These are phyloP conservation scores for Taphrina flavorubra DNA, from an alignment of 1,139 yeast species.

Conservation along the genomic window DNA sequence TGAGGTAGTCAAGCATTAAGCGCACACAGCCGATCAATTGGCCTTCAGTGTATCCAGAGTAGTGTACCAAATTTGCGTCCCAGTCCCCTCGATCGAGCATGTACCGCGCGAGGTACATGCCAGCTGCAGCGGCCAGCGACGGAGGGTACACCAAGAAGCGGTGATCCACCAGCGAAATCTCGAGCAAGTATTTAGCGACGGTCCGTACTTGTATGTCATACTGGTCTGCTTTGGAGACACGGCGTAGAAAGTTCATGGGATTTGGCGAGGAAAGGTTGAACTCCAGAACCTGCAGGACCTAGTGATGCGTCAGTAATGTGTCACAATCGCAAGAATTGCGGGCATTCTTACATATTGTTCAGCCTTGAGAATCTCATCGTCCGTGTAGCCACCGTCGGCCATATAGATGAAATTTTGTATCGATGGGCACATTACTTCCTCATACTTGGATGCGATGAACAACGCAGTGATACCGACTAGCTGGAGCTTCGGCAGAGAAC, in stretches of 20 bases:
- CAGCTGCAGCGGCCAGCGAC: conserved; percentile 84
- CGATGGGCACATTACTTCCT: conserved; percentile 91
- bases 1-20: conserved; percentile 74
- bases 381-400: conserved; percentile 82
- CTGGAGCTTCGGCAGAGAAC: conserved; percentile 83
- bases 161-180: conserved; percentile 80
- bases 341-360: conserved; percentile 66
- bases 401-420: conserved; percentile 86
- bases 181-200: conserved; percentile 85
- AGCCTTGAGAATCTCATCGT: conserved; percentile 83
- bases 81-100: conserved; percentile 69
- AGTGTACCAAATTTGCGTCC: conserved; percentile 82
- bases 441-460: conserved; percentile 93
- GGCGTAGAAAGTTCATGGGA: conserved; percentile 90
- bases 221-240: conserved; percentile 93
- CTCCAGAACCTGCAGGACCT: conserved; percentile 65
- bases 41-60: conserved; percentile 80
- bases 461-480: conserved; percentile 87
- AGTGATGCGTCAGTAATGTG: background rate
- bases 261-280: conserved; percentile 88
- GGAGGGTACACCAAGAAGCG: conserved; percentile 80
- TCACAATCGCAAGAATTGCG: background rate
- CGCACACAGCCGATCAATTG: conserved; percentile 75
- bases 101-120: conserved; percentile 85
- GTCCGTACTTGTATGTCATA: conserved; percentile 92